phyloP scores from a whole-genome alignment of 78 protist species.

The Planoprotostelium fungivorum region DNA sequence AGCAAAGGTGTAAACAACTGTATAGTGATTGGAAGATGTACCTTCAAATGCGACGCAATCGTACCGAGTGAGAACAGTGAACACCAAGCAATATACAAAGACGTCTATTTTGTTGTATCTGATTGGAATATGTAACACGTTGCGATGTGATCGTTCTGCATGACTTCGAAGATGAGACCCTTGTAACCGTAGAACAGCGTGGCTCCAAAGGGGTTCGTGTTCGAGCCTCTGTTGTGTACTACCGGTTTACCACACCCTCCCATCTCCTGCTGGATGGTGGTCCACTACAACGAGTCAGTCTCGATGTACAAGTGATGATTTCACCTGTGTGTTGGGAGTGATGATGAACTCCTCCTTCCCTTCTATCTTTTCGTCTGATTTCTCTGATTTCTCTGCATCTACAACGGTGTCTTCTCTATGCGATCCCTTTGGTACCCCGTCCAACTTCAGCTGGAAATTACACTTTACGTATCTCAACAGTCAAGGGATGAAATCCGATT shows the following conservation, averaged over 20 bases:
- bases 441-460: neutral
- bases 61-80: too few species aligned
- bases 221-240: slow-evolving; percentile 61
- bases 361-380: neutral
- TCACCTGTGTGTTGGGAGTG: slow-evolving; percentile 13
- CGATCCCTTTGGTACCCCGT: neutral
- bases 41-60: too few species aligned
- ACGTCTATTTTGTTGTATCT: too few species aligned
- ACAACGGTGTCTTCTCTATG: neutral
- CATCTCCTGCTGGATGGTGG: slow-evolving; percentile 31
- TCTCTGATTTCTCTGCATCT: neutral
- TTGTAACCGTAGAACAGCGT: slow-evolving; percentile 64
- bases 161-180: slow-evolving; percentile 61
- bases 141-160: slow-evolving; percentile 3
- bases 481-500: neutral
- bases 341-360: neutral
- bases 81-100: too few species aligned
- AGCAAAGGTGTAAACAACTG: too few species aligned
- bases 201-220: slow-evolving; percentile 65
- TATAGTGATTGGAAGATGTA: too few species aligned
- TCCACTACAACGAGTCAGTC: slow-evolving; percentile 47
- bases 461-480: neutral
- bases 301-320: neutral
- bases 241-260: slow-evolving; percentile 67
- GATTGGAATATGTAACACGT: neutral